Base-by-base conservation (phyloP, 2,329 filamentous ascomycete species). In the Aciculosporium take region DNA sequence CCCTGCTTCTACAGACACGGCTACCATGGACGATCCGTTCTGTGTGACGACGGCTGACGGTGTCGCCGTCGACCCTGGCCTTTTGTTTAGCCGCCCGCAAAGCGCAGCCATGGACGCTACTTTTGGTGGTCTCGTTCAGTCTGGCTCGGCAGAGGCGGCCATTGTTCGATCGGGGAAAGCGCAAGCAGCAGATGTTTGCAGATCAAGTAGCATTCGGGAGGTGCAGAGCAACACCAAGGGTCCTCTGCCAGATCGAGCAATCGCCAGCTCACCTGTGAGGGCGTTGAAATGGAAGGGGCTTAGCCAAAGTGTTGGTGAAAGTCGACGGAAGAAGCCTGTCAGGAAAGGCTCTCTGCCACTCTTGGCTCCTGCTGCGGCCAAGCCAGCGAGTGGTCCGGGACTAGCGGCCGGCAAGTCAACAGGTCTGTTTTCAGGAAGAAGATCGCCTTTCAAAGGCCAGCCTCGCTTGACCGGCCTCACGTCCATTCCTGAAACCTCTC, bases 41-140 rank as follows among this genome's bases (percentile, higher is more conserved):
- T 60, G 64, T 20, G 61, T 70, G 23, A 58, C 66, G 29, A 64
- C 66, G 29, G 64, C 58, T 36, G 60, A 66, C 5, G 61, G 56
- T 23, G 63, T 64, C 7, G 69, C 64, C n/a, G 74, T 80, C 5
- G 65, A 80, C 48, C 76, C 76, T 1, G 75, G 72, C 7, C 59
- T 80, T 13, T 57, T 80, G 7, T 73, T 75, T 51, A 71, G 68
- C 46, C 64, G 66, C 9, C 67, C 71, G 20, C 64, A 64, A 10
- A 69, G 69, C 17, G 66, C 69, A 3, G 53, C 56, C 40, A 64
- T 72, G 59, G 63, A 69, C 31, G 45, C 62, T 20, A 53, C 53
- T 36, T 65, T 59, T 33, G 51, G 55, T 30, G 45, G 49, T 9
- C 49, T 58, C 31, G 47, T 55, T n/a, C 51, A 54, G 15, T 48